Base-by-base conservation (phyloP, 2,329 filamentous ascomycete species). In the Aspergillus sp. region DNA sequence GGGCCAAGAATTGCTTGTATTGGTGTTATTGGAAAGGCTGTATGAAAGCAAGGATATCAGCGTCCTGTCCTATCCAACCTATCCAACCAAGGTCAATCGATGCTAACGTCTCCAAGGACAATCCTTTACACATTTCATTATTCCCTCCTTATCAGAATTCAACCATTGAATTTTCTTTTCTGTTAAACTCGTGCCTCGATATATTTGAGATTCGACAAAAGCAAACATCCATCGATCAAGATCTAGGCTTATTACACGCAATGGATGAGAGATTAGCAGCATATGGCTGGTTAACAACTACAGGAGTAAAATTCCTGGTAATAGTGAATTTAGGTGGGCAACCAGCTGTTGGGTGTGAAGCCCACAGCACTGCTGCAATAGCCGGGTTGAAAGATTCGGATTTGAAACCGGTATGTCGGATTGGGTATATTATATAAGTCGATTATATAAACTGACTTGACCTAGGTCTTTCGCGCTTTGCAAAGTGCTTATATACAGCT, bases 211-310 rank as follows among this genome's bases (percentile, higher is more conserved):
- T 90, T 47, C 88, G 90, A 45, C 78, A 88, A 52, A 85, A 85
- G 42, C 78, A 82, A 59, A 85, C 86, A 58, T 80, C 79, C 19
- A 72, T 80, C 46, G 86, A 88, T 40, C 90, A 93, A 56, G 91
- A 97, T 65, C 85, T 93, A 53, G 91, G 93, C 28, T 79, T 97
- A 9, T 78, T 98, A 40, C 91, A 97, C 70, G 90, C 90, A 46
- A 78, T 97, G 47, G 93, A 97, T 71, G 91, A 98, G 71, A 81
- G 90, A 27, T 78, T 97, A 37, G 90, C 90, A 31, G 86, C 90
- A 54, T 98, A 97, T 72, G 93, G 93, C 58, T 96, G 88, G 82
- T 81, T 97, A 68, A 96, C 93, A 44, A 97, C 95, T 68, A 97
- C 93, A 27, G 90, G 90, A 33, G 82, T 95, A 51, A 90, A 91